Percentiles rank a stretch among this genome's conserved stretches.
These are phyloP conservation scores for Vaccinium corymbosum DNA, from an alignment of 148 eudicot genomes.

Conservation along the genomic window DNA sequence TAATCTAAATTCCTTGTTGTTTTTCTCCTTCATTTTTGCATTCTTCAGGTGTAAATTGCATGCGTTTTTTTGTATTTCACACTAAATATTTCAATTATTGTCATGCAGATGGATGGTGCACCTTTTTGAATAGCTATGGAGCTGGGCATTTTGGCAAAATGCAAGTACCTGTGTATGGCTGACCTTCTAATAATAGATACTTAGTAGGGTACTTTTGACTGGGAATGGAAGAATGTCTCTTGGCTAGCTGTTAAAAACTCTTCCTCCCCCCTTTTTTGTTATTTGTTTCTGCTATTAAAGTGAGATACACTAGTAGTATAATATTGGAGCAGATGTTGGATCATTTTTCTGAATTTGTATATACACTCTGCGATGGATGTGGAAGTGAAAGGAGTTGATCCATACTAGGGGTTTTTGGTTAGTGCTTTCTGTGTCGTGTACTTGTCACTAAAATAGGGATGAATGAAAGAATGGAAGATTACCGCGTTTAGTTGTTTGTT, in stretches of 20 bases:
- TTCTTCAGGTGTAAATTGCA: no score
- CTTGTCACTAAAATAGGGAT: neutral
- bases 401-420: neutral
- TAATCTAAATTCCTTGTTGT: no score
- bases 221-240: conserved; percentile 8
- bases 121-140: no score
- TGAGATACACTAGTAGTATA: neutral
- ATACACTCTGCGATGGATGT: conserved; percentile 3
- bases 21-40: no score
- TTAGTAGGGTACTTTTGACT: no score
- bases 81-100: no score
- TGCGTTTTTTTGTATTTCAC: no score
- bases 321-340: conserved; percentile 11
- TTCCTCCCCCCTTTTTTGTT: no score
- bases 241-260: neutral
- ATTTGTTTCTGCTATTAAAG: neutral
- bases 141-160: no score
- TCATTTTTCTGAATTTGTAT: conserved; percentile 4
- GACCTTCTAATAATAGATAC: no score
- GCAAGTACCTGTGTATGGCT: no score
- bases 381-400: neutral
- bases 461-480: neutral
- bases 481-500: neutral
- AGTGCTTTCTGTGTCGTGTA: neutral
- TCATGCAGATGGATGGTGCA: no score